Base-by-base conservation (phyloP, 2,329 filamentous ascomycete species). In the Hypoxylon sp. region DNA sequence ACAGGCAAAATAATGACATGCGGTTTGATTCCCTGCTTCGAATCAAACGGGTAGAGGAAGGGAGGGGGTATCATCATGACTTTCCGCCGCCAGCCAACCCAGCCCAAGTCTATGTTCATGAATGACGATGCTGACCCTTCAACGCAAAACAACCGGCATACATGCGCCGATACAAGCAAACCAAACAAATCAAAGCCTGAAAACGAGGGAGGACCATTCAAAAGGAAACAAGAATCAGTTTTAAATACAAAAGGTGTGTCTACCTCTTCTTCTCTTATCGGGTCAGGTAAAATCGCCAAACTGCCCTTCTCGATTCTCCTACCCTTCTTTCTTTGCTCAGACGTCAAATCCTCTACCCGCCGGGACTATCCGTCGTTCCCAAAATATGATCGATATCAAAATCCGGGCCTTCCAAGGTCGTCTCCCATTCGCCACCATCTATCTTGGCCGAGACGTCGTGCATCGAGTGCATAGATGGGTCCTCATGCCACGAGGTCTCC, bases 371-470 rank as follows among this genome's bases (percentile, higher is more conserved):
- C 6, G 74, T 72, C 44, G 74, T 75, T 19, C 70, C 74, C 8
- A 76, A 61, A 5, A 76, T 66, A 13, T 62, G 58, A 47, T 75
- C 73, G 44, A 76, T 73, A 17, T 74, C 69, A 52, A 74, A 76
- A 1, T 74, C 73, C 2, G 51, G 42, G 4, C 53, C 65, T 26
- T 51, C 33, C 6, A 51, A n/a, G 4, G 46, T 44, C n/a, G 69
- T 68, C 39, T 75, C 74, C 74, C 74, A 76, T 29, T 73, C 73
- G 24, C 69, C 57, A 19, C 31, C 44, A n/a, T 50, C 59, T 42
- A 60, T 48, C 37, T 67, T 74, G 11, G 61, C 55, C 37, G 31
- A 31, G 19, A 57, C 39, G 29, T 70, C 69, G 22, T 50, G 37
- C 29, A 47, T 26, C 33, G 60, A 29, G 9, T 44, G 24, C 29